A percentile compares a stretch with the other conserved stretches of the same genome.
These are phyloP conservation scores for Raphanus hybrid DNA, from an alignment of 441 rosid species.

Conservation along the genomic window DNA sequence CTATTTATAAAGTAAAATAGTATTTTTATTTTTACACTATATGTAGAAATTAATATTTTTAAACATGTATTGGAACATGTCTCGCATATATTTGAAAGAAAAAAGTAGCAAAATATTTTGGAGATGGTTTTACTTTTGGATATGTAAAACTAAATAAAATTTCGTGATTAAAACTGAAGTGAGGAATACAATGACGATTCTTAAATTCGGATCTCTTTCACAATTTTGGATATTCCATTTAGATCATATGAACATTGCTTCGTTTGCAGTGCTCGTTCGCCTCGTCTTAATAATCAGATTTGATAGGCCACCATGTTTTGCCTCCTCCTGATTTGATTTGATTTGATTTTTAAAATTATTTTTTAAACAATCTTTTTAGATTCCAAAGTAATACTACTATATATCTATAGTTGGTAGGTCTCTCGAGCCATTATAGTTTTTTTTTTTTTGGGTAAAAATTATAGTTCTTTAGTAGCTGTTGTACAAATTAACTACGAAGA, in stretches of 20 bases:
- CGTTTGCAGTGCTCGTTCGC: slow-evolving; percentile 26
- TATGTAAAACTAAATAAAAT: not conserved
- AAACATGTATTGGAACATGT: no score
- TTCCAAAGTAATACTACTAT: slow-evolving; percentile 1
- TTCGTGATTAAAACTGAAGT: not conserved
- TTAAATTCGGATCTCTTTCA: slow-evolving; percentile 1
- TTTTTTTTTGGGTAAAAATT: not conserved
- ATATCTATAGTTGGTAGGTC: not conserved
- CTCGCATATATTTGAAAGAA: no score
- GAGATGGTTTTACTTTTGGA: no score
- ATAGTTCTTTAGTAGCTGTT: not conserved
- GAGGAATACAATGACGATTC: slow-evolving; percentile 12
- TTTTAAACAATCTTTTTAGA: not conserved
- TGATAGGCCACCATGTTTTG: slow-evolving; percentile 42
- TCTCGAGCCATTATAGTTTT: not conserved
- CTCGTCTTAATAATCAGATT: slow-evolving; percentile 32
- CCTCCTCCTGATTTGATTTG: slow-evolving; percentile 23
- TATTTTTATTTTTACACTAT: no score
- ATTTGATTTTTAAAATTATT: not conserved
- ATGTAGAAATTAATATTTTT: no score
- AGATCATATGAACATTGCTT: slow-evolving; percentile 28
- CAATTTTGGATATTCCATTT: slow-evolving; percentile 30
- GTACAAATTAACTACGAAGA: not conserved
- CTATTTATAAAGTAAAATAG: no score
- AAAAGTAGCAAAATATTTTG: no score